Conservation (phyloP, 176 grass and related monocot species). For the Aegilops bicornis region DNA sequence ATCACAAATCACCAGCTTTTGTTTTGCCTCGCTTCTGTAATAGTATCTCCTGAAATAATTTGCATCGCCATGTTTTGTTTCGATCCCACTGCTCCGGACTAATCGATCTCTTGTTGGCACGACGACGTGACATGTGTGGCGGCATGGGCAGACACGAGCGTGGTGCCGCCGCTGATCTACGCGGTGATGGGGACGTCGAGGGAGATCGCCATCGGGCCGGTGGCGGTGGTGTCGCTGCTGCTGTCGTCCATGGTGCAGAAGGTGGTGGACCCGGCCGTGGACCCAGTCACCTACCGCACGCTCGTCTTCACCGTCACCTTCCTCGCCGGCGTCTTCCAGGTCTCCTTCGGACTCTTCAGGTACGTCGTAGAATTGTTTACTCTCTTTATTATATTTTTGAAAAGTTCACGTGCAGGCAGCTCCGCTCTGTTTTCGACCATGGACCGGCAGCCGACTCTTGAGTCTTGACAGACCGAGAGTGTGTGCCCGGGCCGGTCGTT, state of each 20-base stretch:
- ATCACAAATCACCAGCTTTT: not conserved
- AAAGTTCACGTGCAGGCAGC: not conserved
- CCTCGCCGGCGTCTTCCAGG: constrained; percentile 81
- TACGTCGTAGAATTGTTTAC: not conserved
- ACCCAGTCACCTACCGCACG: constrained; percentile 61
- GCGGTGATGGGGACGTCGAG: constrained; percentile 86
- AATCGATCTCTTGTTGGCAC: not conserved
- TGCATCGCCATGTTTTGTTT: not conserved
- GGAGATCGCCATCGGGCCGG: constrained; percentile 89
- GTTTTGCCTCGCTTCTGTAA: no score
- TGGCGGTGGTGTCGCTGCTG: constrained; percentile 93
- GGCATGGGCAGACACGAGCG: constrained; percentile 66
- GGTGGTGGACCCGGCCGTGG: constrained; percentile 64
- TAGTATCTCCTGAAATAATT: not conserved
- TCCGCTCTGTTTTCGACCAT: not conserved
- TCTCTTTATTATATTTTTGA: no score
- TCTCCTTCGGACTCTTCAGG: constrained; percentile 87
- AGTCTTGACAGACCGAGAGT: not conserved
- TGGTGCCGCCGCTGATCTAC: constrained; percentile 89
- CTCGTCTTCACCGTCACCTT: constrained; percentile 89
- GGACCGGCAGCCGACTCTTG: no score
- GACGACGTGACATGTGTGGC: not conserved
- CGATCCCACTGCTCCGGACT: no score
- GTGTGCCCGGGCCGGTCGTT: no score
- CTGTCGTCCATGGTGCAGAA: constrained; percentile 91